Base-by-base conservation (phyloP, 139 green algal species). In the Coccomyxa sp. region DNA sequence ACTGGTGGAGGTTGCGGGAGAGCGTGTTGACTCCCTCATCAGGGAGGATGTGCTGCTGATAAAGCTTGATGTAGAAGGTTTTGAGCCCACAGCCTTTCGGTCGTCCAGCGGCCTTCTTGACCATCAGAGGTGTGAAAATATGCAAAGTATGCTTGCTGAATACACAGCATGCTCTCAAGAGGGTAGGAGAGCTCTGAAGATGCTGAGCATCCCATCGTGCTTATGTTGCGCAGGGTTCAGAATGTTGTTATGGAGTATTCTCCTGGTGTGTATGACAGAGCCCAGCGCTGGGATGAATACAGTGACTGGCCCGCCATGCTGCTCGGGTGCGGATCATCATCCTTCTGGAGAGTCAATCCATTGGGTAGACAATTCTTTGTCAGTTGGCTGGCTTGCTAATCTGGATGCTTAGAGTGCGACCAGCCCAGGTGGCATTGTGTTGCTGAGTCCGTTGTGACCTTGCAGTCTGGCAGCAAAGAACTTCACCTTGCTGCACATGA, bases 11-110 rank as follows among this genome's bases (percentile, higher is more conserved):
- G 76, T 82, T 2, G 31, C 41, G 7, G 73, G 71, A 0, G 86
- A 91, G 81, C 74, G 83, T 0, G 74, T 92, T 3, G 88, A 90
- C 38, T 39, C 70, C 6, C 77, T 86, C 0, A 75, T 88, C 38
- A 36, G 68, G 22, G 68, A 89, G 71, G 74, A 83, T 38, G 78
- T 88, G 79, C 37, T 78, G 12, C 33, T 88, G 8, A 76, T 90
- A 38, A 89, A 95, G 85, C 77, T 86, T 38, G 92, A 96, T 73
- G 86, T 94, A 16, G 91, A 96, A 79, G 92, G 92, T 1, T 92
- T 86, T 50, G 92, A 96, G 82, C 85, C 88, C 0, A 18, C 22
- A 9, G 78, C 75, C 38, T 70, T 79, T 38, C 12, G 73, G 37
- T 74, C 44, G 2, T 34, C 50, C 24, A 69, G 39, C 16, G 50